phyloP scores from a whole-genome alignment of 805 yeast species.

The Saccharomycopsis sp. region DNA sequence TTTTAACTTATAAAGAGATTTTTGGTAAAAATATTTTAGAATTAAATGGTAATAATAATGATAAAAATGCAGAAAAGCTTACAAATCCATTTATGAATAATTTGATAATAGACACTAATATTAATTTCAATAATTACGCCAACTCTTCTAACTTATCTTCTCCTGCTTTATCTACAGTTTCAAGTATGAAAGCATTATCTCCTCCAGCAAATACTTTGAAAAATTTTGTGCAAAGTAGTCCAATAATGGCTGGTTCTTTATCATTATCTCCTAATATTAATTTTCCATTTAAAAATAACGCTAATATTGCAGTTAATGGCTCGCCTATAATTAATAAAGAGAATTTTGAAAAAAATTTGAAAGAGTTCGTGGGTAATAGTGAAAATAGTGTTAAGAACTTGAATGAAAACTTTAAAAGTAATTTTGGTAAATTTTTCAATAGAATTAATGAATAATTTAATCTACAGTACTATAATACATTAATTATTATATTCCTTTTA shows the following conservation, averaged over 20 bases:
- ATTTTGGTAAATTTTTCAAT: conserved; percentile 48
- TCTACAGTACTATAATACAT: no score
- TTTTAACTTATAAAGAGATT: conserved; percentile 28
- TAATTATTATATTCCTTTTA: no score
- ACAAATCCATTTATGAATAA: conserved; percentile 1
- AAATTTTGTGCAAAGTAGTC: conserved; percentile 15
- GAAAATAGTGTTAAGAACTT: conserved; percentile 54
- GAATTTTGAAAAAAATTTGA: conserved; percentile 27
- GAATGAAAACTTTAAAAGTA: conserved; percentile 50
- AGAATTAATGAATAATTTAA: conserved; percentile 22
- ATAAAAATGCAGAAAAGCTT: background rate
- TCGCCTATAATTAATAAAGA: conserved; percentile 24
- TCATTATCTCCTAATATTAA: conserved; percentile 21
- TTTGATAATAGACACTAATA: conserved; percentile 1
- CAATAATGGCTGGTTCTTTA: conserved; percentile 20
- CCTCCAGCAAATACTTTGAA: conserved; percentile 18
- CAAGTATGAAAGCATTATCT: background rate
- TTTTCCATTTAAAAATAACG: conserved; percentile 5
- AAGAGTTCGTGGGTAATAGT: conserved; percentile 33
- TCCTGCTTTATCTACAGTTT: background rate
- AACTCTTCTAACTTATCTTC: background rate
- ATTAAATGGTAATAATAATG: conserved; percentile 1
- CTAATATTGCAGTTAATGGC: conserved; percentile 5
- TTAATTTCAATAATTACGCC: background rate
- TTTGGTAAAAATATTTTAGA: conserved; percentile 27